Evolutionary conservation across 2,329 filamentous ascomycete species (phyloP).

Genomic region (Claviceps sp.): DNA sequence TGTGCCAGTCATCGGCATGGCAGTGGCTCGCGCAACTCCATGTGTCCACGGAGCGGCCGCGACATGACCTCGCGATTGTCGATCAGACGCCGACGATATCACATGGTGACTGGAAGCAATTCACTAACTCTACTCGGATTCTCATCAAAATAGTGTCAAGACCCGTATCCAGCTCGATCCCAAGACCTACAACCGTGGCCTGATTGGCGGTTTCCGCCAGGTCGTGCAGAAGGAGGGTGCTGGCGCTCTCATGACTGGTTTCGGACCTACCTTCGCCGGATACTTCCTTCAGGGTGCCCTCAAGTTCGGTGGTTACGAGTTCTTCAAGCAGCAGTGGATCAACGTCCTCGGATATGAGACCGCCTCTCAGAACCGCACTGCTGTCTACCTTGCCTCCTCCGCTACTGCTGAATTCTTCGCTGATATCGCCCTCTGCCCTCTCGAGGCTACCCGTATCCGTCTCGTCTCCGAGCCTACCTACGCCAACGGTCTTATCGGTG

Average conservation of each 20-base stretch:
- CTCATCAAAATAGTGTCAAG: constrained; percentile 56
- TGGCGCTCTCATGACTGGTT: constrained; percentile 72
- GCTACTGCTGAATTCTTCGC: constrained; percentile 55
- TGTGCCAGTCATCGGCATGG: neutral
- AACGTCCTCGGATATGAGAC: constrained; percentile 65
- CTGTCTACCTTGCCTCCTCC: constrained; percentile 64
- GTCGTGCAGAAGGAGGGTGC: constrained; percentile 75
- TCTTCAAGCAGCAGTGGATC: constrained; percentile 90
- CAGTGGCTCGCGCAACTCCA: neutral
- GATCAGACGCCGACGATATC: neutral
- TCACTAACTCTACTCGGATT: neutral
- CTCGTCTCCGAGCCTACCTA: constrained; percentile 81
- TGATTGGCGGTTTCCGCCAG: constrained; percentile 77
- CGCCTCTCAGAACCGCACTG: constrained; percentile 65
- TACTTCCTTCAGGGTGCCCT: constrained; percentile 91
- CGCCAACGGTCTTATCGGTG: constrained; percentile 64
- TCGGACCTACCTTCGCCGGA: constrained; percentile 73
- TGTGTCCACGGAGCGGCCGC: neutral
- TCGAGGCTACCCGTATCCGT: constrained; percentile 88
- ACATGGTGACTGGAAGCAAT: neutral
- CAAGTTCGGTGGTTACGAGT: constrained; percentile 91
- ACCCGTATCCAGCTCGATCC: constrained; percentile 91
- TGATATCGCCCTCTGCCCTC: constrained; percentile 76
- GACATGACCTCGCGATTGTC: neutral
- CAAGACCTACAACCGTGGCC: constrained; percentile 72